phyloP scores from a whole-genome alignment of 257 asterid genomes.

The Handroanthus guayacan region DNA sequence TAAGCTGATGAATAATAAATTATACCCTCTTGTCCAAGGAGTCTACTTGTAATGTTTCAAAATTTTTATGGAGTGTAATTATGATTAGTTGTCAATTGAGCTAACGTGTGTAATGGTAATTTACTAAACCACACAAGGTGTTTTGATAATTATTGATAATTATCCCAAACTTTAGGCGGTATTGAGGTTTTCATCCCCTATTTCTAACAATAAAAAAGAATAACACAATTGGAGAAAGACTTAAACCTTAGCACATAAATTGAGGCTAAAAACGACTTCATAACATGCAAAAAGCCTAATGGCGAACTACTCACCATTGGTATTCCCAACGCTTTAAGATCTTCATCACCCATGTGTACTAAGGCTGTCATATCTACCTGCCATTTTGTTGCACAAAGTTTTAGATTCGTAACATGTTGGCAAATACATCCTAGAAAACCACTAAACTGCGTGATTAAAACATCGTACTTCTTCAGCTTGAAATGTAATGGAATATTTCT shows the following conservation, averaged over 20 bases:
- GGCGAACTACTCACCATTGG: constrained; percentile 67
- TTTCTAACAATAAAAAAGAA: not conserved
- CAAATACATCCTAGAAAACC: constrained; percentile 18
- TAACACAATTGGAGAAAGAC: not conserved
- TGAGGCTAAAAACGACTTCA: constrained; percentile 20
- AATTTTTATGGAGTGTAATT: no score
- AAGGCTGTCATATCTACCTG: constrained; percentile 92
- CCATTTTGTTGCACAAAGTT: constrained; percentile 28
- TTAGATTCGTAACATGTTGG: constrained; percentile 34
- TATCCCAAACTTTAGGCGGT: no score
- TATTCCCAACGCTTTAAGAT: constrained; percentile 86
- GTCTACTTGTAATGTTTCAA: no score
- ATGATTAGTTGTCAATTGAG: no score
- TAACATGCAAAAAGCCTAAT: constrained; percentile 14
- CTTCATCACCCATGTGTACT: constrained; percentile 85
- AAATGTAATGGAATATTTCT: constrained; percentile 77
- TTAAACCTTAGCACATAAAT: not conserved
- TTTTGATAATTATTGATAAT: no score
- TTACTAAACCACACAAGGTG: no score
- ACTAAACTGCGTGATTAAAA: constrained; percentile 31
- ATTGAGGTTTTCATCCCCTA: no score
- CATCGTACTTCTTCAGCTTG: constrained; percentile 84
- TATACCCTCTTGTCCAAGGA: no score
- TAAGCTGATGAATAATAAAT: no score
- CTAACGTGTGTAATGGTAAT: no score